Percentiles rank a stretch among this genome's conserved stretches.
phyloP scores from a whole-genome alignment of 257 asterid species.

The Pogostemon cablin region DNA sequence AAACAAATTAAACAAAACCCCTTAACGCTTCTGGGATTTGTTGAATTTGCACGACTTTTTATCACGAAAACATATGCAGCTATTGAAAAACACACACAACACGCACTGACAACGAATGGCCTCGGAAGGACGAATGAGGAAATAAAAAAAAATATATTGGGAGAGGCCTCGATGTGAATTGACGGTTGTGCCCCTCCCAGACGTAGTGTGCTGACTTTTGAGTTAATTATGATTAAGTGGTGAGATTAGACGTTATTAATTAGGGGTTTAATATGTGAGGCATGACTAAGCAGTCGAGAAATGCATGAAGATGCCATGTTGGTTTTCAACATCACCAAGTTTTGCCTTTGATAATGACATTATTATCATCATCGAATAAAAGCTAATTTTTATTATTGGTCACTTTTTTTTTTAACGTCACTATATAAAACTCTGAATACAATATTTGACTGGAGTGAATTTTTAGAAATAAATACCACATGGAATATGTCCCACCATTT shows the following conservation, averaged over 20 bases:
- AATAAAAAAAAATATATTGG: not conserved
- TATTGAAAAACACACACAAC: conserved; percentile 21
- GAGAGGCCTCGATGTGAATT: not conserved
- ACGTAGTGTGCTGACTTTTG: no score
- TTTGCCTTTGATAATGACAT: not conserved
- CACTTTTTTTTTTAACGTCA: no score
- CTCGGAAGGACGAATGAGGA: conserved; percentile 29
- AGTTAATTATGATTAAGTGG: no score
- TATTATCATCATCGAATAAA: not conserved
- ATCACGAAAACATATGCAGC: conserved; percentile 32
- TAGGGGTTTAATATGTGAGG: not conserved
- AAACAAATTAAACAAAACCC: not conserved
- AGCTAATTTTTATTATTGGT: no score
- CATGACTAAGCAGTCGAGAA: not conserved
- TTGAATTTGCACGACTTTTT: conserved; percentile 23
- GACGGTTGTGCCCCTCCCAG: not conserved
- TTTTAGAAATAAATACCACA: no score
- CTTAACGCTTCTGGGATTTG: not conserved
- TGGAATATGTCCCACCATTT: no score
- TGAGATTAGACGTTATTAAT: no score
- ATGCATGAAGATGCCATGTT: not conserved
- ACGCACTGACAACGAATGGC: conserved; percentile 34
- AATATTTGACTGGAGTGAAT: no score
- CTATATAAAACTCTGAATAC: no score
- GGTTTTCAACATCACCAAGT: not conserved